phyloP scores from a whole-genome alignment of 805 yeast genomes.

The Candida sakaeoensis region DNA sequence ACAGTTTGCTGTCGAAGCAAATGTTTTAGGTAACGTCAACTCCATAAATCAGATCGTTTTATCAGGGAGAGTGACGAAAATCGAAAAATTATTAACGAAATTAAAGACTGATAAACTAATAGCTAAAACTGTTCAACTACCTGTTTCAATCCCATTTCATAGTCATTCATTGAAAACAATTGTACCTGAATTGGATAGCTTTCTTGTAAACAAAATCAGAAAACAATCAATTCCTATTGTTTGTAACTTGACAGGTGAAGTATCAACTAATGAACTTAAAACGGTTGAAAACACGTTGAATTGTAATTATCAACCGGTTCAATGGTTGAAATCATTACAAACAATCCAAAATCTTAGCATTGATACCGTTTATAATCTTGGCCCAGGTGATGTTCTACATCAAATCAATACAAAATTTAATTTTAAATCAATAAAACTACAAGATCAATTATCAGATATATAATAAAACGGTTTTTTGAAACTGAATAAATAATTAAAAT shows the following conservation, averaged over 20 bases:
- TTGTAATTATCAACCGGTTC: slow-evolving; percentile 43
- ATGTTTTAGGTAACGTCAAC: slow-evolving; percentile 46
- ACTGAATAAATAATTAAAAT: slow-evolving; percentile 1
- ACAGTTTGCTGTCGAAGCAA: slow-evolving; percentile 14
- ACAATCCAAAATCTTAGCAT: slow-evolving; percentile 14
- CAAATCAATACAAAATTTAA: slow-evolving; percentile 16
- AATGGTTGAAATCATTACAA: slow-evolving; percentile 37
- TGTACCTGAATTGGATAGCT: slow-evolving; percentile 24
- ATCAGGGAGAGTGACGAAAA: slow-evolving; percentile 33
- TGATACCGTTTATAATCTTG: slow-evolving; percentile 26
- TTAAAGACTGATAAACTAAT: slow-evolving; percentile 16
- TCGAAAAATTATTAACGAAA: slow-evolving; percentile 21
- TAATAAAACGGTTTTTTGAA: neutral
- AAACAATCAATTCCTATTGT: slow-evolving; percentile 30
- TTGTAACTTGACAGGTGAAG: slow-evolving; percentile 32
- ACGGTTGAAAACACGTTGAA: slow-evolving; percentile 31
- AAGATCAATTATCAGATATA: neutral
- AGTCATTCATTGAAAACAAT: slow-evolving; percentile 36
- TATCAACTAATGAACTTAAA: slow-evolving; percentile 17
- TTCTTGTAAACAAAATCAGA: slow-evolving; percentile 12
- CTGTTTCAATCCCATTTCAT: slow-evolving; percentile 53
- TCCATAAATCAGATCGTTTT: slow-evolving; percentile 40
- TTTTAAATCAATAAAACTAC: neutral
- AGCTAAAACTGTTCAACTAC: slow-evolving; percentile 22
- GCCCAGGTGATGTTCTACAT: slow-evolving; percentile 38